Base-by-base conservation (phyloP, 805 yeast genomes). In the Sugiyamaella chiloensis region DNA sequence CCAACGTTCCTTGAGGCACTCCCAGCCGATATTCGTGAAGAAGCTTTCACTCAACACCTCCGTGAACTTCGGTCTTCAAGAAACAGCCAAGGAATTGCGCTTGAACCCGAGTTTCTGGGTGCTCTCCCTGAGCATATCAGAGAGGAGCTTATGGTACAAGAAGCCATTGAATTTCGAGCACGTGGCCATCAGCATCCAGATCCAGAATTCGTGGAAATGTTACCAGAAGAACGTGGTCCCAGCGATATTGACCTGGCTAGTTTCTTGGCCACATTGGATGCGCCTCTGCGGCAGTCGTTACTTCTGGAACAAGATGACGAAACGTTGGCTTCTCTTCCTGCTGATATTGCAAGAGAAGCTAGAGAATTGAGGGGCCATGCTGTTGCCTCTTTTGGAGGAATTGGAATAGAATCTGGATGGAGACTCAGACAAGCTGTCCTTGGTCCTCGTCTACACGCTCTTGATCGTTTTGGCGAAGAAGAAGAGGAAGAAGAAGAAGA, bases 1-100 rank as follows among this genome's bases (percentile, higher is more conserved):
- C 95, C 96, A 0, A 91, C 86, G 55, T 90, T 88, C 62, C 71
- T 90, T 51, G 85, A 83, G 57, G 96, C 96, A 0, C 72, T 90
- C 30, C 97, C 97, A 0, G 96, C 87, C 37, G 93, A 87, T 45
- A 85, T 90, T 86, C 72, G 96, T 42, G 95, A 88, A 53, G 96
- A 90, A 60, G 97, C 89, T 0, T 81, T 87, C 60, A 79, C 90
- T 0, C 91, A 88, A 53, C 96, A 89, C 59, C 70, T 88, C 5
- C 70, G 89, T 35, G 93, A 87, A 55, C 71, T 90, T 50, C 72
- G 93, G 51, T 27, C 57, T 1, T 35, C 43, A 14, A 44, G 47
- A 3, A 26, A 24, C 16, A 83, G 72, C 37, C 79, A 71, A 68
- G 86, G 52, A 8, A 42, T 65, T 35, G 61, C 66, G 1, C 76